These are phyloP conservation scores for Pigoraptor vietnamica DNA, from an alignment of 78 protist species.

Conservation along the genomic window DNA sequence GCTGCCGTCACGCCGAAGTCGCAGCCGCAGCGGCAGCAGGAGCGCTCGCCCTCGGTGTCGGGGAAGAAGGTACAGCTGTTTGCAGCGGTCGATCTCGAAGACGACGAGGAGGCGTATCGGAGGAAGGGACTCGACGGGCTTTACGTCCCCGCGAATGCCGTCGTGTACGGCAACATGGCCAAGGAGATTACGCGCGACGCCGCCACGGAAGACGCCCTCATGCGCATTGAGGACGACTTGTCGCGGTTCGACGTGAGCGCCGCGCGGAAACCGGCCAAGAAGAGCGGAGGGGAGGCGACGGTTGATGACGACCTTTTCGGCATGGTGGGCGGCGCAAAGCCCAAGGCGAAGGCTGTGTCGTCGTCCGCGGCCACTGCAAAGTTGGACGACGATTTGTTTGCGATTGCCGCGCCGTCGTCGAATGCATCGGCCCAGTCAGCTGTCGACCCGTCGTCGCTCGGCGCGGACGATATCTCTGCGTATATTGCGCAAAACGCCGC, in stretches of 20 bases:
- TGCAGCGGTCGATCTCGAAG: neutral
- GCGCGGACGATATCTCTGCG: neutral
- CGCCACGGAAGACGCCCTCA: neutral
- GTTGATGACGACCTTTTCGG: neutral
- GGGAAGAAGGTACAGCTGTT: neutral
- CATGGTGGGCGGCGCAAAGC: neutral
- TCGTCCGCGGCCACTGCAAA: too few species aligned
- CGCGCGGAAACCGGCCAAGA: neutral
- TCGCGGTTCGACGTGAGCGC: neutral
- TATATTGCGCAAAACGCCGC: neutral
- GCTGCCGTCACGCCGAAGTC: too few species aligned
- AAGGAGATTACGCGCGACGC: neutral
- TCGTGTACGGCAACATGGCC: neutral
- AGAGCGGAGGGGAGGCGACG: neutral
- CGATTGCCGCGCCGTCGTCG: neutral
- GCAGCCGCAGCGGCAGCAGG: too few species aligned
- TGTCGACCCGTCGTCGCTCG: neutral
- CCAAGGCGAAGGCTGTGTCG: too few species aligned
- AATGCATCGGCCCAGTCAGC: neutral
- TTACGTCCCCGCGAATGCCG: neutral
- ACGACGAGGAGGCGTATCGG: neutral
- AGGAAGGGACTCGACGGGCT: neutral
- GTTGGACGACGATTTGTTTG: neutral
- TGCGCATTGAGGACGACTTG: neutral
- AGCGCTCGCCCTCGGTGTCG: neutral